Evolutionary conservation across 257 asterid species (phyloP).

Genomic region (Scutellaria barbata): DNA sequence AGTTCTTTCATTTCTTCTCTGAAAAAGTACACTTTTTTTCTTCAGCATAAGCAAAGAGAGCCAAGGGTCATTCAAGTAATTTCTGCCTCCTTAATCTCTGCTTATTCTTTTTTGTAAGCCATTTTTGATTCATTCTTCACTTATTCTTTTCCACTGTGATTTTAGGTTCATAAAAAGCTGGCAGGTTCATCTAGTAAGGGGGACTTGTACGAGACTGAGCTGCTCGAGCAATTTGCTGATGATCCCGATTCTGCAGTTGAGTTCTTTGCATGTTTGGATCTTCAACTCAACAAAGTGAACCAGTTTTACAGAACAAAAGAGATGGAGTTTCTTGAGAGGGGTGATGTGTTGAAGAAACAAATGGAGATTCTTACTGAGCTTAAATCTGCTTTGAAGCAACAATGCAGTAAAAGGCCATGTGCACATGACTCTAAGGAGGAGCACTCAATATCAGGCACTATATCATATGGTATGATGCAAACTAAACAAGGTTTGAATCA

Average conservation of each 20-base stretch:
- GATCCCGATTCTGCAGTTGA: slow-evolving; percentile 73
- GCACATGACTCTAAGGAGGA: slow-evolving; percentile 63
- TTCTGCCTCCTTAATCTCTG: neutral
- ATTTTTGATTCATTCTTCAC: neutral
- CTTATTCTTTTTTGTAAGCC: neutral
- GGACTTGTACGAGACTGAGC: slow-evolving; percentile 80
- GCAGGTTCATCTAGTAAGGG: slow-evolving; percentile 52
- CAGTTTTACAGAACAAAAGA: slow-evolving; percentile 77
- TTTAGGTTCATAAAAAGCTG: slow-evolving; percentile 75
- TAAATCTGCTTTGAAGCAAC: slow-evolving; percentile 52
- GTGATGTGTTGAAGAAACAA: slow-evolving; percentile 77
- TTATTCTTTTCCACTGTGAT: neutral
- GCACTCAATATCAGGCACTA: slow-evolving; percentile 75
- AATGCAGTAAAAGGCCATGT: slow-evolving; percentile 45
- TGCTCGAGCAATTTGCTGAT: slow-evolving; percentile 79
- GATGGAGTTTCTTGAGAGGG: slow-evolving; percentile 82
- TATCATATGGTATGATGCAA: slow-evolving; percentile 69
- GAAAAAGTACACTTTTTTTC: slow-evolving; percentile 41
- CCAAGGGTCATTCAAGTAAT: slow-evolving; percentile 71
- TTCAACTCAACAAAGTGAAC: slow-evolving; percentile 91
- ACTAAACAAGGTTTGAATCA: neutral
- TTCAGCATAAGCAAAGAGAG: slow-evolving; percentile 54
- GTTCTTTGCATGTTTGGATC: slow-evolving; percentile 80
- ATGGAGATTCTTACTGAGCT: slow-evolving; percentile 82
- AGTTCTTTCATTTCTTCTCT: slow-evolving; percentile 43